phyloP scores from a whole-genome alignment of 768 basidiomycete genomes.

The Suillus weaverae region DNA sequence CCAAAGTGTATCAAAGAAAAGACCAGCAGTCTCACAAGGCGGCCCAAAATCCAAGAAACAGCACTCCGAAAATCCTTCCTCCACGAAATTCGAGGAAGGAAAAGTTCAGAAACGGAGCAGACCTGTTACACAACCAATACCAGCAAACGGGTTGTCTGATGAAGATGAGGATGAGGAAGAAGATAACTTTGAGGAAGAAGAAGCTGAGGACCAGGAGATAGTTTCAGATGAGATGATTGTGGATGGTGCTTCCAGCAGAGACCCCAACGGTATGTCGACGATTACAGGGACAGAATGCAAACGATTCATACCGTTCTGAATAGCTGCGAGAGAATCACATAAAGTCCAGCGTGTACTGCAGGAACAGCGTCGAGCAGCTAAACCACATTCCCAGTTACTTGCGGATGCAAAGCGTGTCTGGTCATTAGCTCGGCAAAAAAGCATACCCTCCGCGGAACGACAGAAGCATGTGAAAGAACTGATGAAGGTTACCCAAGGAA shows the following conservation, averaged over 20 bases:
- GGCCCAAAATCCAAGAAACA: constrained; percentile 55
- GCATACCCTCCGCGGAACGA: constrained; percentile 67
- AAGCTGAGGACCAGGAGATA: constrained; percentile 34
- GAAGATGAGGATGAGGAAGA: constrained; percentile 41
- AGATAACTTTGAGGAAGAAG: constrained; percentile 36
- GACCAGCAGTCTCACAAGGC: constrained; percentile 45
- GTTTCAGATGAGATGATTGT: constrained; percentile 34
- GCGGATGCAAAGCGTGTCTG: constrained; percentile 74
- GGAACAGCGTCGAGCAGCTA: constrained; percentile 71
- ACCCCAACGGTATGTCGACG: constrained; percentile 56
- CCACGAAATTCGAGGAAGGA: constrained; percentile 26
- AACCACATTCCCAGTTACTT: constrained; percentile 73
- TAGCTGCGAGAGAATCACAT: constrained; percentile 69
- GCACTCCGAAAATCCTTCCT: constrained; percentile 39
- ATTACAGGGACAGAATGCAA: constrained; percentile 6
- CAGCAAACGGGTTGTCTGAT: constrained; percentile 39
- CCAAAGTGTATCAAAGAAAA: constrained; percentile 50
- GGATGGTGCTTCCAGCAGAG: constrained; percentile 38
- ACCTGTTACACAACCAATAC: constrained; percentile 50
- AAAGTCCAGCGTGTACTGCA: constrained; percentile 66
- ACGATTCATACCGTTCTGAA: constrained; percentile 4
- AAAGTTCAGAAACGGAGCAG: constrained; percentile 56
- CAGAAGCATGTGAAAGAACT: constrained; percentile 72
- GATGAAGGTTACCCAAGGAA: constrained; percentile 75
- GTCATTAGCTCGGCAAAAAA: constrained; percentile 73